phyloP scores from a whole-genome alignment of 2,329 filamentous ascomycete genomes.

The Apiospora kogelbergensis region DNA sequence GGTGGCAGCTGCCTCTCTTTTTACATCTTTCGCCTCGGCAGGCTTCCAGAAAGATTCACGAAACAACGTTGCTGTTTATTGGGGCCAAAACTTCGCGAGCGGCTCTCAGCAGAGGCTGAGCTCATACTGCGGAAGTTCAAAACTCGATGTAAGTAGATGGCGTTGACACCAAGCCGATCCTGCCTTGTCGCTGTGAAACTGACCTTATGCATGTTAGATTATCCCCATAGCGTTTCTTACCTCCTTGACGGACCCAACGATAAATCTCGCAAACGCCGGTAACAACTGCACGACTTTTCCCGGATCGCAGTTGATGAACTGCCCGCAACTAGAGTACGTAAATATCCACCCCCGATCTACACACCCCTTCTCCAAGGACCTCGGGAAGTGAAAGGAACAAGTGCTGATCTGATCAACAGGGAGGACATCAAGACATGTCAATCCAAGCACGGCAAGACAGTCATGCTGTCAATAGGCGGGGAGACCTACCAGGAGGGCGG shows the following conservation, averaged over 20 bases:
- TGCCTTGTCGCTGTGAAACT: neutral
- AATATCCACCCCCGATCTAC: neutral
- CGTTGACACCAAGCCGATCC: neutral
- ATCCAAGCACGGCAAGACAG: conserved; percentile 60
- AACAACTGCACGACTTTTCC: conserved; percentile 59
- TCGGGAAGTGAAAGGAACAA: neutral
- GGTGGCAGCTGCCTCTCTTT: neutral
- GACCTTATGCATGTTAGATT: conserved; percentile 32
- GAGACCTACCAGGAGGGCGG: conserved; percentile 69
- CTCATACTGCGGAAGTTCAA: conserved; percentile 57
- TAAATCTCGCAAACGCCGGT: conserved; percentile 66
- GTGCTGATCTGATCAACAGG: conserved; percentile 23
- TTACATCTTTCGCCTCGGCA: conserved; percentile 26
- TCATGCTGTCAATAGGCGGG: conserved; percentile 71
- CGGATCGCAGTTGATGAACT: conserved; percentile 58
- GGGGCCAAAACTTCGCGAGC: conserved; percentile 66
- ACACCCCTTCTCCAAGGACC: neutral
- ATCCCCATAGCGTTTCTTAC: conserved; percentile 66
- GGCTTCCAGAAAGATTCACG: conserved; percentile 45
- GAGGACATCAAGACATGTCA: conserved; percentile 62
- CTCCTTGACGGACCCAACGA: conserved; percentile 50
- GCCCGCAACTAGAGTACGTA: conserved; percentile 63
- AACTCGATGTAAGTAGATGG: conserved; percentile 35
- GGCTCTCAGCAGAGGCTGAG: conserved; percentile 55
- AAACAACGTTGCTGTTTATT: conserved; percentile 65